Conservation (phyloP, 768 basidiomycete genomes). For the Boletus eberwhitei region DNA sequence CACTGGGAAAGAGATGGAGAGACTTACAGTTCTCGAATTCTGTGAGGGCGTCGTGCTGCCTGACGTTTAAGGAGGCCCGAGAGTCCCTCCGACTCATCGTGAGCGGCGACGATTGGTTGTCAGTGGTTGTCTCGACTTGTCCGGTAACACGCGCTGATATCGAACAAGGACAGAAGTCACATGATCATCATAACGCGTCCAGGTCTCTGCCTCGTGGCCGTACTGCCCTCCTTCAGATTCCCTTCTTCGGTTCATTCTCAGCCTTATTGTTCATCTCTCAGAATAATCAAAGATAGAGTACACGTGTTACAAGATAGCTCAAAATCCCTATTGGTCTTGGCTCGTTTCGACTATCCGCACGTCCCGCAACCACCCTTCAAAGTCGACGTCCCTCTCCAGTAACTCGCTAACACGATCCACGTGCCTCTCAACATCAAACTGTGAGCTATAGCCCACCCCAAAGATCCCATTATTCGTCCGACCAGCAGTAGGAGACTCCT, state of each 20-base stretch:
- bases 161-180: conserved; percentile 30
- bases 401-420: conserved; percentile 52
- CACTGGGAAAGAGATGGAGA: conserved; percentile 4
- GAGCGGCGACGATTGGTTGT: conserved; percentile 17
- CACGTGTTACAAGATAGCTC: conserved; percentile 12
- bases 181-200: conserved; percentile 26
- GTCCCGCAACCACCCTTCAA: conserved; percentile 50
- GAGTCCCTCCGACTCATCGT: conserved; percentile 36
- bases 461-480: conserved; percentile 27
- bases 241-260: conserved; percentile 18
- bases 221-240: conserved; percentile 23
- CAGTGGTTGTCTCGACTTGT: conserved; percentile 21
- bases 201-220: conserved; percentile 27
- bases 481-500: conserved; percentile 9
- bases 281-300: conserved; percentile 18
- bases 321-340: conserved; percentile 14
- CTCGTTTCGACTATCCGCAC: conserved; percentile 32
- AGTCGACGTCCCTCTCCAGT: conserved; percentile 58
- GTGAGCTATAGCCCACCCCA: conserved; percentile 52
- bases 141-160: conserved; percentile 34
- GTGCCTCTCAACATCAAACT: conserved; percentile 55
- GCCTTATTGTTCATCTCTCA: conserved; percentile 9
- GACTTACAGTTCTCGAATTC: conserved; percentile 82
- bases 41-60: conserved; percentile 76
- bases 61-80: conserved; percentile 49